Percentiles rank a stretch among this genome's conserved stretches.
Evolutionary conservation across 2,329 filamentous ascomycete species (phyloP).

Genomic region (Fusarium tricinctum): DNA sequence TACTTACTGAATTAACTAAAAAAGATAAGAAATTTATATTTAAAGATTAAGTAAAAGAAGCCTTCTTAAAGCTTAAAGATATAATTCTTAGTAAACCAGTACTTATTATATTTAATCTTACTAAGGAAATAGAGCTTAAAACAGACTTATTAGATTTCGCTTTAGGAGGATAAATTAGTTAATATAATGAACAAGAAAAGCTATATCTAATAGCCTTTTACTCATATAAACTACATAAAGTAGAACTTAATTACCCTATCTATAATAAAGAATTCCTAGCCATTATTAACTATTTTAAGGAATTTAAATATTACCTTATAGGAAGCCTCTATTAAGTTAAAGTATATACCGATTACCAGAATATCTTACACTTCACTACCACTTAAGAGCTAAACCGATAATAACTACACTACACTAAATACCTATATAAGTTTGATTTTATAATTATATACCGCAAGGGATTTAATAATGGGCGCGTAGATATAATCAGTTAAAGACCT

Average conservation of each 20-base stretch:
- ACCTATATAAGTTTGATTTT: background rate
- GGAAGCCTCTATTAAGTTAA: background rate
- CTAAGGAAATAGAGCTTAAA: no score
- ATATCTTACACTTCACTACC: background rate
- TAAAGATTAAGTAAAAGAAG: no score
- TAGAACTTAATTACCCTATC: background rate
- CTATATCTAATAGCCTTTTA: background rate
- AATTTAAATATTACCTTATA: background rate
- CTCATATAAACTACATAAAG: background rate
- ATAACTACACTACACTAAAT: background rate
- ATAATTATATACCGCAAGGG: background rate
- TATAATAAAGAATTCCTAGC: slow-evolving; percentile 2
- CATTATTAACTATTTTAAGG: background rate
- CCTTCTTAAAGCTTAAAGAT: no score
- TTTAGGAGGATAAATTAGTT: background rate
- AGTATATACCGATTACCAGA: background rate
- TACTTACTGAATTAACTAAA: background rate
- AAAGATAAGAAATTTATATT: background rate
- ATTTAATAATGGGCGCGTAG: background rate
- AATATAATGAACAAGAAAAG: background rate
- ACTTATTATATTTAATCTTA: no score
- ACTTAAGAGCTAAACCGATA: background rate
- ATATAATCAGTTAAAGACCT: background rate
- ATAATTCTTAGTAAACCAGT: no score
- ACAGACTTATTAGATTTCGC: no score